phyloP scores from a whole-genome alignment of 2,329 filamentous ascomycete genomes.

The Aspergillus felis region DNA sequence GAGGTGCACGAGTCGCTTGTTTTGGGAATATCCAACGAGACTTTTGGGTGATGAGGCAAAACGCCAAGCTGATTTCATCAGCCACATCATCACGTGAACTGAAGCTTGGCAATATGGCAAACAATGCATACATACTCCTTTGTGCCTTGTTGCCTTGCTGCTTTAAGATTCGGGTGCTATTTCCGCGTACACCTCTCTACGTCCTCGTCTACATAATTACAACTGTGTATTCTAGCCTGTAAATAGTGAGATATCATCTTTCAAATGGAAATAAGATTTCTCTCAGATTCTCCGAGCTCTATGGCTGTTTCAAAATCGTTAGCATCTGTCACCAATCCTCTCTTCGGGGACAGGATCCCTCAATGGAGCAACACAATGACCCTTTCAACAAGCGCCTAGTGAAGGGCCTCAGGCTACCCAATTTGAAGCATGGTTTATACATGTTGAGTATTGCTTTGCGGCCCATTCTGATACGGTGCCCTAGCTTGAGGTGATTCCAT shows the following conservation, averaged over 20 bases:
- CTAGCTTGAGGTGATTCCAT: not conserved
- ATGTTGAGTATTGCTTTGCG: too few species aligned
- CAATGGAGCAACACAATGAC: not conserved
- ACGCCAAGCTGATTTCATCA: constrained; percentile 9
- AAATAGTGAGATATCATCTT: not conserved
- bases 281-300: not conserved
- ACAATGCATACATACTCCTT: constrained; percentile 1
- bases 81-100: constrained; percentile 13
- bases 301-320: not conserved
- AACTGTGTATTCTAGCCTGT: not conserved
- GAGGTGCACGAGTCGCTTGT: not conserved
- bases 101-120: constrained; percentile 2
- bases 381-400: not conserved
- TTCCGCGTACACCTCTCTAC: too few species aligned
- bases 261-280: not conserved
- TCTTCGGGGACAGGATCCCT: not conserved
- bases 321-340: not conserved
- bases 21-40: constrained; percentile 4
- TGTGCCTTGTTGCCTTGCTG: not conserved
- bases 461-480: not conserved
- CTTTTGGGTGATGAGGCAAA: constrained; percentile 19
- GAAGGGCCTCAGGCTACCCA: not conserved
- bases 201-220: not conserved
- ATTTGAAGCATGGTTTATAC: not conserved
- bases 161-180: too few species aligned